Evolutionary conservation across 257 asterid genomes (phyloP).

Genomic region (Orobanche coerulescens): DNA sequence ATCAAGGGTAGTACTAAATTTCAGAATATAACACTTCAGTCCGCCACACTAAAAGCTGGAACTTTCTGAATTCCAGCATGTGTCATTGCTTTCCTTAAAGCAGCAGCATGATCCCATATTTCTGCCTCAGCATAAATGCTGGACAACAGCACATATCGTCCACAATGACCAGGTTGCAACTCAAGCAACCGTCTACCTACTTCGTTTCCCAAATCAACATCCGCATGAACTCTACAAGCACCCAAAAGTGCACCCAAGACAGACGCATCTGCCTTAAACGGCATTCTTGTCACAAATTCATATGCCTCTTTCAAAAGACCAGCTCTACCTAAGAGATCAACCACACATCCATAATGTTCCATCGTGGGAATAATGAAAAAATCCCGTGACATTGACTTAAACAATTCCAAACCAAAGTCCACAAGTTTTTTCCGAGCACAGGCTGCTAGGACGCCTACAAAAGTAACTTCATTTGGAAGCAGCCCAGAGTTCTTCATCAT

Average conservation of each 20-base stretch:
- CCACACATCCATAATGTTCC: constrained; percentile 91
- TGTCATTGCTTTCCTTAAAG: constrained; percentile 54
- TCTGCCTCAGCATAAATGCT: constrained; percentile 71
- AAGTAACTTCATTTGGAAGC: constrained; percentile 57
- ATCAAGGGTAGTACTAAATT: too few species aligned
- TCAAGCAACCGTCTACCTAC: constrained; percentile 49
- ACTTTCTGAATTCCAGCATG: constrained; percentile 60
- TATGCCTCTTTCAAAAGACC: constrained; percentile 64
- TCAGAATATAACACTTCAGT: too few species aligned
- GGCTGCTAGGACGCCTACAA: constrained; percentile 63
- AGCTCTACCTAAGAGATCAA: constrained; percentile 80
- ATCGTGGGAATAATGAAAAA: constrained; percentile 41
- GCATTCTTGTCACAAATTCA: constrained; percentile 56
- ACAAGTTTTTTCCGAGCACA: constrained; percentile 62
- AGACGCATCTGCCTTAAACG: constrained; percentile 69
- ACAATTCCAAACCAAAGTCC: constrained; percentile 46
- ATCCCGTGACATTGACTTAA: constrained; percentile 43
- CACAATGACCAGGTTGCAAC: constrained; percentile 58
- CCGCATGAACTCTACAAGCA: constrained; percentile 76
- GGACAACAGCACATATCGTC: constrained; percentile 56
- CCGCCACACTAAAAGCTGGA: constrained; percentile 59
- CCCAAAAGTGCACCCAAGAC: constrained; percentile 78
- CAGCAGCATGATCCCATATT: constrained; percentile 69
- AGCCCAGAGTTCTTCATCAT: constrained; percentile 36
- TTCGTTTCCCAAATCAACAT: constrained; percentile 54